A percentile compares a stretch with the other conserved stretches of the same genome.
Evolutionary conservation across 2,329 filamentous ascomycete genomes (phyloP).

Genomic region (Apiospora hydei): DNA sequence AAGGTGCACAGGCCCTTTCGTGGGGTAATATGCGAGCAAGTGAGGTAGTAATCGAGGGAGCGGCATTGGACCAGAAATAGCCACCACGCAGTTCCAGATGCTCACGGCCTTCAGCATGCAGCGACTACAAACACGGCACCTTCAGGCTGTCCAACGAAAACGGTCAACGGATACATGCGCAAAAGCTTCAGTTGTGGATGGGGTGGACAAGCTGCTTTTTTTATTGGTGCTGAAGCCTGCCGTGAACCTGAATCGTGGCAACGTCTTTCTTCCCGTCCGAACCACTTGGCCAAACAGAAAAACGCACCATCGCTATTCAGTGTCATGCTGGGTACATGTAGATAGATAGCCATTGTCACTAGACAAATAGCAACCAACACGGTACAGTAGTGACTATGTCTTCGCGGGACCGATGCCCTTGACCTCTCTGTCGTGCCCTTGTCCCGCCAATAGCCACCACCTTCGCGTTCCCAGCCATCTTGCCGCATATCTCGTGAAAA

Average conservation of each 20-base stretch:
- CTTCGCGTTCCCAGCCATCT: slow-evolving; percentile 18
- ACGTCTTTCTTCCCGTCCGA: slow-evolving; percentile 9
- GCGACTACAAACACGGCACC: neutral
- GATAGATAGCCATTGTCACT: slow-evolving; percentile 17
- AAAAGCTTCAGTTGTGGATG: neutral
- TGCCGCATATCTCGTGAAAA: slow-evolving; percentile 25
- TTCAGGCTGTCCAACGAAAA: neutral
- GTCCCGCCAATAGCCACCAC: slow-evolving; percentile 16
- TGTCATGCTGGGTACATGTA: neutral
- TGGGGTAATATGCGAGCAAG: neutral
- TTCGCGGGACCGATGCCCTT: neutral
- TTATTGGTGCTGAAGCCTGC: slow-evolving; percentile 19
- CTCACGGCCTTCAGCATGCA: neutral
- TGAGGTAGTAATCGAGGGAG: neutral
- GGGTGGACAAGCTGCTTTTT: slow-evolving; percentile 17
- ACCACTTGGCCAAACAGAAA: slow-evolving; percentile 29
- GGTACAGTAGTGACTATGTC: slow-evolving; percentile 5
- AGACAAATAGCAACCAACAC: slow-evolving; percentile 13
- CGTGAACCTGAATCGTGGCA: slow-evolving; percentile 24
- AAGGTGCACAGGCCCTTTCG: slow-evolving; percentile 19
- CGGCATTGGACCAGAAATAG: neutral
- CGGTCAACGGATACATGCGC: neutral
- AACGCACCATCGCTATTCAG: slow-evolving; percentile 20
- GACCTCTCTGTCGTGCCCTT: neutral
- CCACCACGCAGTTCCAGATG: neutral